Conservation (phyloP, 2,329 filamentous ascomycete species). For the Penicillium sp. region DNA sequence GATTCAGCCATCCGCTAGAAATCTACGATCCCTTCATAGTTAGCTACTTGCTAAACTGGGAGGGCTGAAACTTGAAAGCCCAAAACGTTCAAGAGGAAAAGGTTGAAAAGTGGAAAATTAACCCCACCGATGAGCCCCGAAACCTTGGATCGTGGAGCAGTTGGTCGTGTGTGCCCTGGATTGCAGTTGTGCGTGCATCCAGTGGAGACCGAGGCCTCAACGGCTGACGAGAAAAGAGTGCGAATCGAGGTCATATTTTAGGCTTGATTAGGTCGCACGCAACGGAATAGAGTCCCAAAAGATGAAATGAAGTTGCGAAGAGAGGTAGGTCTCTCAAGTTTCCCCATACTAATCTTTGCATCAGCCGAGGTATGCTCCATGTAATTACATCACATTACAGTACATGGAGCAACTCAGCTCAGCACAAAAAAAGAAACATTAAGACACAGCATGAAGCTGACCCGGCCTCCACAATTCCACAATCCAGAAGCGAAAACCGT, state of each 20-base stretch:
- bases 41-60: not conserved
- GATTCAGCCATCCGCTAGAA: conserved; percentile 17
- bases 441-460: conserved; percentile 7
- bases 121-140: conserved; percentile 21
- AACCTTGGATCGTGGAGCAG: conserved; percentile 23
- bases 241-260: not conserved
- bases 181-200: conserved; percentile 5
- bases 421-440: conserved; percentile 9
- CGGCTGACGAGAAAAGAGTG: not conserved
- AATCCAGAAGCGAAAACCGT: conserved; percentile 10
- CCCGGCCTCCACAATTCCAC: conserved; percentile 5
- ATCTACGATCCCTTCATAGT: not conserved
- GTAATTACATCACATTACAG: conserved; percentile 18
- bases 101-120: conserved; percentile 15
- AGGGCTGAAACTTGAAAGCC: conserved; percentile 8
- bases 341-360: not conserved
- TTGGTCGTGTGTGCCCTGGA: conserved; percentile 12
- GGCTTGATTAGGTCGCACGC: not conserved
- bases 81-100: not conserved
- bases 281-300: not conserved
- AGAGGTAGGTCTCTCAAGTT: not conserved
- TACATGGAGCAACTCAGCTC: conserved; percentile 15
- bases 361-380: not conserved
- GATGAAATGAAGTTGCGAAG: not conserved
- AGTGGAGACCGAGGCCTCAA: not conserved